Conservation (phyloP, 345 rosid genomes). For the Pistacia atlantica region DNA sequence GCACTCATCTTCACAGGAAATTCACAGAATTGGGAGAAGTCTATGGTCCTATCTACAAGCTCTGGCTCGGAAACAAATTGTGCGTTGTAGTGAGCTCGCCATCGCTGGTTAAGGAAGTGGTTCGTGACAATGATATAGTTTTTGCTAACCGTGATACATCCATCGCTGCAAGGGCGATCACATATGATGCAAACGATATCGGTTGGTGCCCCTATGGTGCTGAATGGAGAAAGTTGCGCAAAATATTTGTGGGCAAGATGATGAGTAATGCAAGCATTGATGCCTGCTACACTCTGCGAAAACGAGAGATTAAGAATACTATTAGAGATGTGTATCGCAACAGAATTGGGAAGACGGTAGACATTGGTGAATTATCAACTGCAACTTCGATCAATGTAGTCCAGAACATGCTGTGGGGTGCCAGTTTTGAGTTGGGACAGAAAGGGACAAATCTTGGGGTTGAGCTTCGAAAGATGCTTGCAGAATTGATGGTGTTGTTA, state of each 20-base stretch:
- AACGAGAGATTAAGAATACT: slow-evolving; percentile 26
- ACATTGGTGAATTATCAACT: background rate
- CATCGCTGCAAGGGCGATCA: slow-evolving; percentile 16
- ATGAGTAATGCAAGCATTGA: slow-evolving; percentile 35
- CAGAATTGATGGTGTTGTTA: too few relatives aligned
- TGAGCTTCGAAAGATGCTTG: too few relatives aligned
- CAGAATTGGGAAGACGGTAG: slow-evolving; percentile 17
- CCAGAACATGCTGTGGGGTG: too few relatives aligned
- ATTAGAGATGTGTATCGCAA: background rate
- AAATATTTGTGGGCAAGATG: slow-evolving; percentile 17
- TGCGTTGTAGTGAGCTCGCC: too few relatives aligned
- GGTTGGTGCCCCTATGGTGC: slow-evolving; percentile 25
- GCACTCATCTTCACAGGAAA: too few relatives aligned
- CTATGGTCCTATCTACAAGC: slow-evolving; percentile 46
- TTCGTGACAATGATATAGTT: slow-evolving; percentile 21
- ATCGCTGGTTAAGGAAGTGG: too few relatives aligned
- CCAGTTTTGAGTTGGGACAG: too few relatives aligned
- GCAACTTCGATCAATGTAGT: too few relatives aligned
- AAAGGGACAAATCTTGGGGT: too few relatives aligned
- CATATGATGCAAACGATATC: slow-evolving; percentile 36
- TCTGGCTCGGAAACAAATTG: background rate
- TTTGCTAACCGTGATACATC: slow-evolving; percentile 40
- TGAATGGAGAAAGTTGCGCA: too few relatives aligned
- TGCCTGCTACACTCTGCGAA: slow-evolving; percentile 29
- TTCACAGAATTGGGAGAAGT: background rate